These are phyloP conservation scores for Plasmodium cynomolgi DNA, from an alignment of 169 alveolate genomes.

Conservation along the genomic window DNA sequence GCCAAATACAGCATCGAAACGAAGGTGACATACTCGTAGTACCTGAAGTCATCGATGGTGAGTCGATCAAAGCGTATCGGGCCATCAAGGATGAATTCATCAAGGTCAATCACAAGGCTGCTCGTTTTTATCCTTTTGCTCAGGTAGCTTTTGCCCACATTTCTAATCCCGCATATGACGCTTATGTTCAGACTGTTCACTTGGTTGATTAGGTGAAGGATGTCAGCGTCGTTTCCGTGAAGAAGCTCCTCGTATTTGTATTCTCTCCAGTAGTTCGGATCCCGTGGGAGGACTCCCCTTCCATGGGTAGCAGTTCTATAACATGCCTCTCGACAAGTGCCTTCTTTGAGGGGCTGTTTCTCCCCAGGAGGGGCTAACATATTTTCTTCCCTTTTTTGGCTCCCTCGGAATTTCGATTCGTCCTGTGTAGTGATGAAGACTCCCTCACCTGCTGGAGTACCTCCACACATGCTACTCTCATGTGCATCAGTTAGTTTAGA, in stretches of 20 bases:
- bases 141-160: conserved; percentile 39
- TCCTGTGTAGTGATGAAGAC: not conserved
- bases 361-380: not conserved
- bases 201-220: conserved; percentile 28
- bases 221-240: not conserved
- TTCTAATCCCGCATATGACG: conserved; percentile 47
- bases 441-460: not conserved
- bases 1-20: conserved; percentile 18
- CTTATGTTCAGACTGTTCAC: conserved; percentile 9
- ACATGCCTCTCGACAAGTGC: not conserved
- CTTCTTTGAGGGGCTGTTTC: not conserved
- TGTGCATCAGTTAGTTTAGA: not conserved
- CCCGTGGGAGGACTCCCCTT: not conserved
- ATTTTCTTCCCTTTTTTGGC: not conserved
- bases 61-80: conserved; percentile 26
- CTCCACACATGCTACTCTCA: not conserved
- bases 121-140: conserved; percentile 11
- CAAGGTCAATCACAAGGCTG: conserved; percentile 36
- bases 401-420: not conserved
- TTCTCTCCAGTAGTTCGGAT: conserved; percentile 20
- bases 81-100: conserved; percentile 11
- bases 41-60: conserved; percentile 27
- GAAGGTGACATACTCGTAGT: conserved; percentile 32
- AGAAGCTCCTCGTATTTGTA: conserved; percentile 22
- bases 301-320: not conserved